These are phyloP conservation scores for Malassezia globosa DNA, from an alignment of 1,284 basidiomycete species.

Conservation along the genomic window DNA sequence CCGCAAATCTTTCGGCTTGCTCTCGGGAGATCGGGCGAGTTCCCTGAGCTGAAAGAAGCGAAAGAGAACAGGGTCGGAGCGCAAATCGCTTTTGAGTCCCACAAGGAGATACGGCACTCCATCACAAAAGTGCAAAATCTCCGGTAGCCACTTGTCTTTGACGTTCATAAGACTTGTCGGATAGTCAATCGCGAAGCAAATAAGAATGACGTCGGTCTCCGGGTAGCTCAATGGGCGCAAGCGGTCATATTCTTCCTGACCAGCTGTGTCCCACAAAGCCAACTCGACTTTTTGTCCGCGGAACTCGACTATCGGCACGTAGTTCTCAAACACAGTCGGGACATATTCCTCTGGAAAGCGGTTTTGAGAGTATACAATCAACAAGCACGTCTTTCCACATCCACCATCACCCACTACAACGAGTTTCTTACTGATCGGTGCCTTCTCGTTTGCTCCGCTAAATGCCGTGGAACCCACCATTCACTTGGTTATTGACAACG, in stretches of 20 bases:
- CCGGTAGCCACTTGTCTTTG: slow-evolving; percentile 84
- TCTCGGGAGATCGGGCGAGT: slow-evolving; percentile 68
- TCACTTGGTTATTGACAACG: too few species aligned
- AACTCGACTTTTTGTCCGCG: slow-evolving; percentile 85
- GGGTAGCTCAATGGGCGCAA: slow-evolving; percentile 87
- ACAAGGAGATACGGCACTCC: slow-evolving; percentile 83
- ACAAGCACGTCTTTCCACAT: slow-evolving; percentile 63
- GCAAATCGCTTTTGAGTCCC: slow-evolving; percentile 72
- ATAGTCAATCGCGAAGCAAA: slow-evolving; percentile 94
- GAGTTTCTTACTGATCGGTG: slow-evolving; percentile 40
- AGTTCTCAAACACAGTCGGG: slow-evolving; percentile 94
- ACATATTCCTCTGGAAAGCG: slow-evolving; percentile 97
- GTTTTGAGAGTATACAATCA: slow-evolving; percentile 79
- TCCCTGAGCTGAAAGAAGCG: slow-evolving; percentile 87
- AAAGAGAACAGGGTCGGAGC: slow-evolving; percentile 74
- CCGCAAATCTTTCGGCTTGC: slow-evolving; percentile 56
- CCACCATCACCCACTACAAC: slow-evolving; percentile 65
- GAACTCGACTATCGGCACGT: slow-evolving; percentile 72
- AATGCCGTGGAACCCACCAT: too few species aligned
- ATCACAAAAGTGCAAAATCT: slow-evolving; percentile 94
- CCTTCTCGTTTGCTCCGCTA: too few species aligned
- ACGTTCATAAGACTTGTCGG: slow-evolving; percentile 89
- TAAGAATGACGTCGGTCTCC: slow-evolving; percentile 88
- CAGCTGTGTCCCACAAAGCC: slow-evolving; percentile 94
- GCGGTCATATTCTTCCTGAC: slow-evolving; percentile 95